Conservation (phyloP, 2,329 filamentous ascomycete species). For the Phaeosphaeriaceae sp. region DNA sequence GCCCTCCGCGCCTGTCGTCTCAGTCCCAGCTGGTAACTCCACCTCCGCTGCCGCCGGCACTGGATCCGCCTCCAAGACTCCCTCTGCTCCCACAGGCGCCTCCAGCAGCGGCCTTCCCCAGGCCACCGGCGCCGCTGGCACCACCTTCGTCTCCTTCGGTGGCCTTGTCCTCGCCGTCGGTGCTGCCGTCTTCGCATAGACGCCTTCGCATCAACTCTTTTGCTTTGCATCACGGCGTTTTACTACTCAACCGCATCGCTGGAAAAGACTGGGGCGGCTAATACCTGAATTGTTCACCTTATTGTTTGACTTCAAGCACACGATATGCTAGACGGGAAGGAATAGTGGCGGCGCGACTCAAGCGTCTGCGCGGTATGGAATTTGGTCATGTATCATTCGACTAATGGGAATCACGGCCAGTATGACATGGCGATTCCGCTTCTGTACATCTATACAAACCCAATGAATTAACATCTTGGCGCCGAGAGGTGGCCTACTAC, state of each 20-base stretch:
- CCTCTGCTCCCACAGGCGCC: conserved; percentile 14
- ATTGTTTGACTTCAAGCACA: neutral
- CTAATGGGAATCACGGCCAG: neutral
- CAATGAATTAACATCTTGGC: neutral
- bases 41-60: conserved; percentile 15
- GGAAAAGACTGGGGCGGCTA: neutral
- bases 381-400: neutral
- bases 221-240: neutral
- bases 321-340: conserved; percentile 1
- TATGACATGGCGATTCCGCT: neutral
- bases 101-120: conserved; percentile 15
- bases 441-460: neutral
- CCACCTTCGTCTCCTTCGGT: conserved; percentile 40
- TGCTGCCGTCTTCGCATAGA: conserved; percentile 40
- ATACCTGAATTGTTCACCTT: neutral
- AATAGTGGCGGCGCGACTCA: neutral
- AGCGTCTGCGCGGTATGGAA: neutral
- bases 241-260: neutral
- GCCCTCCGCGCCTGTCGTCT: conserved; percentile 13
- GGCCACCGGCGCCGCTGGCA: conserved; percentile 31
- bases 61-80: conserved; percentile 9
- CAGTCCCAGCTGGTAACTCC: conserved; percentile 2
- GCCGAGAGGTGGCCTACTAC: neutral
- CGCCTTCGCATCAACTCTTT: conserved; percentile 5
- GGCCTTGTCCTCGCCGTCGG: conserved; percentile 29